A percentile compares a stretch with the other conserved stretches of the same genome.
Conservation (phyloP, 257 asterid genomes). For the Fraxinus cuspidata region DNA sequence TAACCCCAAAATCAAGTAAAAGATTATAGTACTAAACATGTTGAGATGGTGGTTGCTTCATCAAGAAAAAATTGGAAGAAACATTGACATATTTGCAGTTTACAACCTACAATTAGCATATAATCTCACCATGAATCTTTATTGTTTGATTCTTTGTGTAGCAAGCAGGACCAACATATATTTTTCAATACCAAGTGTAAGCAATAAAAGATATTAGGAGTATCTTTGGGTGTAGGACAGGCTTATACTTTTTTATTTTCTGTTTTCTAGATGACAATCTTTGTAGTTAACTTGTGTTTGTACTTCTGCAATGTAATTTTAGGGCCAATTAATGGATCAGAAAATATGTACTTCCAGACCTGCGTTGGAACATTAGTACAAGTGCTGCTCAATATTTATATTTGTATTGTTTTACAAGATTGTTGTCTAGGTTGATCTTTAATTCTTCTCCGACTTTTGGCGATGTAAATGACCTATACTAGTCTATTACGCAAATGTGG, state of each 20-base stretch:
- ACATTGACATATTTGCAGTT: neutral
- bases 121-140: neutral
- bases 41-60: neutral
- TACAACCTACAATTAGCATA: neutral
- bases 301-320: neutral
- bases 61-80: neutral
- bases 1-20: neutral
- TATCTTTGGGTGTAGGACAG: neutral
- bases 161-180: neutral
- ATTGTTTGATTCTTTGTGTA: neutral
- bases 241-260: neutral
- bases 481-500: conserved; percentile 6
- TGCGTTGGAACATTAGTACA: neutral
- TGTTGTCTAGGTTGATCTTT: neutral
- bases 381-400: neutral
- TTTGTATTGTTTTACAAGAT: neutral
- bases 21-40: neutral
- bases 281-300: neutral
- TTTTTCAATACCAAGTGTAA: neutral
- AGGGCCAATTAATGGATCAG: neutral
- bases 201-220: neutral
- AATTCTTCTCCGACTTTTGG: neutral
- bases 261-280: neutral
- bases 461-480: neutral
- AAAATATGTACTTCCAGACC: neutral